Conservation (phyloP, 116 monocot species). For the Zostera marina region DNA sequence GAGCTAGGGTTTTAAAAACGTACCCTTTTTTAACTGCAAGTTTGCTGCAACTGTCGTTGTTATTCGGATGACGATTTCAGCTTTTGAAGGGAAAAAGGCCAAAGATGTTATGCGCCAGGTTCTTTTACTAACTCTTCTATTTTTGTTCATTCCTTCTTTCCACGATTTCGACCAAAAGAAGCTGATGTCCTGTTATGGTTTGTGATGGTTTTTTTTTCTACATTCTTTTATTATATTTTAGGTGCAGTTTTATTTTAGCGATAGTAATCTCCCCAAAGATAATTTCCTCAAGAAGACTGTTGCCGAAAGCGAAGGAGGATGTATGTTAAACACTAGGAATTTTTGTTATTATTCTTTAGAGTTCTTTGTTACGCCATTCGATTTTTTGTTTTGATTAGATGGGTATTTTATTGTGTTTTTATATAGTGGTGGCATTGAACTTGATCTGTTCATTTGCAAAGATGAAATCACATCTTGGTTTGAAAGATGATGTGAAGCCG, state of each 20-base stretch:
- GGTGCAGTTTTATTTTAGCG: slow-evolving; percentile 93
- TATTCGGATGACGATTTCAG: neutral
- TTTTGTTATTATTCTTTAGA: neutral
- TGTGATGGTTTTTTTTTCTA: neutral
- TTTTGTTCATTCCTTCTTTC: neutral
- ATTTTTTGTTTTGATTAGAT: neutral
- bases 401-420: neutral
- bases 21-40: too few relatives aligned
- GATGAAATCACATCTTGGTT: slow-evolving; percentile 48
- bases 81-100: slow-evolving; percentile 2
- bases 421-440: slow-evolving; percentile 63
- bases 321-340: slow-evolving; percentile 13
- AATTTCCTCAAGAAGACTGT: slow-evolving; percentile 43
- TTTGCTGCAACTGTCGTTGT: neutral
- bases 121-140: neutral
- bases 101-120: slow-evolving; percentile 11
- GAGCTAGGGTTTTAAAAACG: too few relatives aligned
- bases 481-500: slow-evolving; percentile 24
- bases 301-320: slow-evolving; percentile 46
- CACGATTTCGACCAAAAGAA: neutral
- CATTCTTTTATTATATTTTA: slow-evolving; percentile 4
- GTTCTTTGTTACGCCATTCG: neutral
- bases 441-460: slow-evolving; percentile 69
- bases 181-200: neutral
- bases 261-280: slow-evolving; percentile 81